Conservation (phyloP, 768 basidiomycete species). For the Trichaptum fuscoviolaceum region DNA sequence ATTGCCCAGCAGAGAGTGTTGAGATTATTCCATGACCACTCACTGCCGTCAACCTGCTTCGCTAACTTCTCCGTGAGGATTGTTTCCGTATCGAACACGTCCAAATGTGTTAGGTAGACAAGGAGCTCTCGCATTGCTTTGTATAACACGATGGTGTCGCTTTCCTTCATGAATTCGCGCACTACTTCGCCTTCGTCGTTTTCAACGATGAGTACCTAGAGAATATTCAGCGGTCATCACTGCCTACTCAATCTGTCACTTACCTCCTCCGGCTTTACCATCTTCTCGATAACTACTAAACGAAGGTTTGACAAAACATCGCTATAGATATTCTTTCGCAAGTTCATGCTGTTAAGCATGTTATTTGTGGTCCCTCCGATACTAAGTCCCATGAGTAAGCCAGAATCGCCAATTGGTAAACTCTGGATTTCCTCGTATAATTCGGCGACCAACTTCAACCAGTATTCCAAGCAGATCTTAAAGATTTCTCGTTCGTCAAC, state of each 20-base stretch:
- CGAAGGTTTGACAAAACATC: conserved; percentile 93
- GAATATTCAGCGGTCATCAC: conserved; percentile 8
- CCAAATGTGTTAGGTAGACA: conserved; percentile 96
- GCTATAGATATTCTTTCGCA: conserved; percentile 92
- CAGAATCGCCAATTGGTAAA: conserved; percentile 80
- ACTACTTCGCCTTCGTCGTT: conserved; percentile 99
- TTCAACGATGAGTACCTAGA: conserved; percentile 92
- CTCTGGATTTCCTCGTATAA: conserved; percentile 96
- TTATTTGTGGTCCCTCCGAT: conserved; percentile 60
- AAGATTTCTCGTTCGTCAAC: conserved; percentile 99
- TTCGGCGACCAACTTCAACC: conserved; percentile 92
- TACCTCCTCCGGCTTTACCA: conserved; percentile 99
- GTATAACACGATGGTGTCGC: conserved; percentile 96
- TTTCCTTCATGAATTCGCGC: conserved; percentile 98
- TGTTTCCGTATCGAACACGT: conserved; percentile 92
- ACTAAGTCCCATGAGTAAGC: conserved; percentile 85
- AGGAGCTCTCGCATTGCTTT: conserved; percentile 98
- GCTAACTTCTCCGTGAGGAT: conserved; percentile 96
- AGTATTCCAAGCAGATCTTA: conserved; percentile 99
- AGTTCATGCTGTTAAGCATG: conserved; percentile 69
- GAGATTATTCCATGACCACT: conserved; percentile 99
- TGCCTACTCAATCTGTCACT: conserved; percentile 16
- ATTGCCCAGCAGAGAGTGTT: conserved; percentile 99
- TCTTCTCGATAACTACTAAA: conserved; percentile 94
- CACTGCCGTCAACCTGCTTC: conserved; percentile 94